A percentile compares a stretch with the other conserved stretches of the same genome.
These are phyloP conservation scores for Echinosophora koreensis DNA, from an alignment of 306 rosid genomes.

Conservation along the genomic window DNA sequence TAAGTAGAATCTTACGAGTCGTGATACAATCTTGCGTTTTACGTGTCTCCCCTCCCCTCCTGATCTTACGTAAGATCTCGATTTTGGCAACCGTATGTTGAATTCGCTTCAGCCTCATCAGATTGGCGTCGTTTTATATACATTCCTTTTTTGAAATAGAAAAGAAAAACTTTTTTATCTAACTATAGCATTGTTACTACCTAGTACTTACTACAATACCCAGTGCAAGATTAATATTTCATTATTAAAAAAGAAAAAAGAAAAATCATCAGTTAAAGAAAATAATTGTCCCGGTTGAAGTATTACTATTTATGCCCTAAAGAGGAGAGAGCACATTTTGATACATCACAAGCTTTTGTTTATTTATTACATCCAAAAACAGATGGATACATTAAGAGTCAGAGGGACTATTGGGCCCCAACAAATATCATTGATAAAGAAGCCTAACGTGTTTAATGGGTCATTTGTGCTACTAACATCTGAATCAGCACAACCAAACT, in stretches of 20 bases:
- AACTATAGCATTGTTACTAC: neutral
- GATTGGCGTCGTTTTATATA: neutral
- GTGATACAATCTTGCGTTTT: no score
- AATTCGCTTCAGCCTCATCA: neutral
- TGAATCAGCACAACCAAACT: constrained; percentile 40
- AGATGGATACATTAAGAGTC: constrained; percentile 10
- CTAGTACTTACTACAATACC: neutral
- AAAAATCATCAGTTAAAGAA: neutral
- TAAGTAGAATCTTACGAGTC: no score
- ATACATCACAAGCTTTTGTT: constrained; percentile 28
- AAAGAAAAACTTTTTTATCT: neutral
- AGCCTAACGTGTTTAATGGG: constrained; percentile 21
- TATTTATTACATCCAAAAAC: constrained; percentile 25
- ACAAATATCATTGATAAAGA: constrained; percentile 7
- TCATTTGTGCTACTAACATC: constrained; percentile 39
- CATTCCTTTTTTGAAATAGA: no score
- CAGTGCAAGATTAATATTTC: neutral
- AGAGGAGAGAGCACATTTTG: constrained; percentile 27
- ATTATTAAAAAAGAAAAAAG: neutral
- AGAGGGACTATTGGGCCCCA: constrained; percentile 42
- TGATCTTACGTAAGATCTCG: no score
- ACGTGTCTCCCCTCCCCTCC: no score
- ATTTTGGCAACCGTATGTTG: no score
- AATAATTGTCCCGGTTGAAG: constrained; percentile 23
- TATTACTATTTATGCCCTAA: neutral